Evolutionary conservation across 1,139 yeast genomes (phyloP), one percentile per base, ranked within the genome.

Genomic region (Scheffersomyces quercinus): DNA sequence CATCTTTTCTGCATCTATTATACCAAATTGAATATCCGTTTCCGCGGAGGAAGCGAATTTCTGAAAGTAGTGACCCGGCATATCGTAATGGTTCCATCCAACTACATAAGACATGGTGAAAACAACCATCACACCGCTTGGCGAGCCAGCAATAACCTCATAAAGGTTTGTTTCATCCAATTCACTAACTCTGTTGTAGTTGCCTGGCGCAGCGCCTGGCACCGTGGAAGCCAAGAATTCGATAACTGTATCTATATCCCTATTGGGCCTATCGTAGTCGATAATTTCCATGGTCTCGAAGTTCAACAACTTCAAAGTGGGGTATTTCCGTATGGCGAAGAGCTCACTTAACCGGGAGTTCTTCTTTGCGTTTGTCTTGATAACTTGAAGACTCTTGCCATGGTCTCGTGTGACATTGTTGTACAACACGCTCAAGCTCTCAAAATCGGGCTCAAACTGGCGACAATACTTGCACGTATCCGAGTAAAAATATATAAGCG

Each of bases 401-500:
- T 15, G n/a, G 35, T n/a, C 14, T 20, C 26, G 7, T 4, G 24
- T 14, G 15, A 14, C 24, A 35, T 56, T 55, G 39, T 66, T 67
- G 45, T 58, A 67, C 28, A 68, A 50, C 11, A 55, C 41, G 38
- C 61, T 55, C 39, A 75, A 49, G 15, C 68, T 67, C 15, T 64
- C 65, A 47, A 70, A 73, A 10, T 64, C 63, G 5, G 75, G 75
- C 16, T 64, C 61, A 46, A 76, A 64, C 13, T 53, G 45, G 4
- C 53, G 48, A 54, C 81, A 76, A 47, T 63, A 69, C 41, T 55
- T 51, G 51, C 81, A 76, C 12, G 54, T 50, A 5, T 69, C 67
- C 5, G 73, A 65, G 44, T 61, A 67, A 48, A 75, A 75, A 53
- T 70, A 73, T 16, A 76, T 70, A 36, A 75, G 59, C 4, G 79